Evolutionary conservation across 2,329 filamentous ascomycete genomes (phyloP).

Genomic region (Aspergillus udagawae): DNA sequence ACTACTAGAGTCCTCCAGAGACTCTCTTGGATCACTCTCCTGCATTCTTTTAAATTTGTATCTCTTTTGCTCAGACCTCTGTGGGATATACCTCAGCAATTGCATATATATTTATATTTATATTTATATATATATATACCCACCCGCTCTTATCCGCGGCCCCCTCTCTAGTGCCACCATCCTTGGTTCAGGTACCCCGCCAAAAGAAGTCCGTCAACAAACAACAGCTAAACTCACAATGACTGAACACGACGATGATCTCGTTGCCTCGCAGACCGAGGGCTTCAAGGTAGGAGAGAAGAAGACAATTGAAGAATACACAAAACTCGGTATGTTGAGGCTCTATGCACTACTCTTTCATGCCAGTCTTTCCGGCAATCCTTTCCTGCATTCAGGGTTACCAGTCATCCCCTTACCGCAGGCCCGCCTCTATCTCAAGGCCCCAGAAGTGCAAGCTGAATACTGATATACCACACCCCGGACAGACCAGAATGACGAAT

Average conservation of each 20-base stretch:
- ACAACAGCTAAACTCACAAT: conserved; percentile 44
- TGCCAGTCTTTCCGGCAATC: neutral
- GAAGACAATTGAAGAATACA: conserved; percentile 94
- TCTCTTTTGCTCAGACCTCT: neutral
- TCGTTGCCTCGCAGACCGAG: conserved; percentile 80
- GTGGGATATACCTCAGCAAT: neutral
- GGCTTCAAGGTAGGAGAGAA: conserved; percentile 99
- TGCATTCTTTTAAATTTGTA: neutral
- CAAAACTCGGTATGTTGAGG: conserved; percentile 72
- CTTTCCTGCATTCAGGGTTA: neutral
- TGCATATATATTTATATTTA: neutral
- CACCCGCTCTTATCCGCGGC: neutral
- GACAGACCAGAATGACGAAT: conserved; percentile 73
- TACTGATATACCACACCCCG: conserved; percentile 17
- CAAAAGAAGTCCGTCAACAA: conserved; percentile 4
- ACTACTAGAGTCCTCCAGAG: neutral
- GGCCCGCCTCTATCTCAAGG: neutral
- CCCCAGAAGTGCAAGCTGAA: neutral
- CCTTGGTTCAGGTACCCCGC: conserved; percentile 13
- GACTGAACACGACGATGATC: conserved; percentile 73
- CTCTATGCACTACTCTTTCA: neutral
- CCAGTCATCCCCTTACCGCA: neutral
- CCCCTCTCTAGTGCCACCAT: neutral
- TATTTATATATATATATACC: neutral
- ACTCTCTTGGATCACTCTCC: neutral